Evolutionary conservation across 2,329 filamentous ascomycete species (phyloP).

Genomic region (Xylariaceae sp.): DNA sequence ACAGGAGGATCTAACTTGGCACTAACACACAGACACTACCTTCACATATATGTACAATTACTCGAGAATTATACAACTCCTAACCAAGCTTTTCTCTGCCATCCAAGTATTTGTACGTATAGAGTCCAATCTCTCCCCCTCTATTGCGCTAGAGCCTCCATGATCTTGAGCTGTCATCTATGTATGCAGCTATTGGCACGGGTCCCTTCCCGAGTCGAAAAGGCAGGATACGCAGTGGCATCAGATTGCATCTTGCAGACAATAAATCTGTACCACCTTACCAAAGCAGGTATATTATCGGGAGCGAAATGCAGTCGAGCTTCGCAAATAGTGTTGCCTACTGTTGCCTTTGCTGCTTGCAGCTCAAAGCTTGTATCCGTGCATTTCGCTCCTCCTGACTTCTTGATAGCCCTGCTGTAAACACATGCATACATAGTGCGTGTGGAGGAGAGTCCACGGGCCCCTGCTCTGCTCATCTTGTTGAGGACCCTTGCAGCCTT

Average conservation of each 20-base stretch:
- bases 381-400: conserved; percentile 8
- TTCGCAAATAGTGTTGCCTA: neutral
- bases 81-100: too few species aligned
- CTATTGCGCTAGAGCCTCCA: neutral
- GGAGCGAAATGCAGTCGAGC: conserved; percentile 4
- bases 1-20: conserved; percentile 10
- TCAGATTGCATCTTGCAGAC: conserved; percentile 12
- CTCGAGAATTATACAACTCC: too few species aligned
- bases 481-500: conserved; percentile 14
- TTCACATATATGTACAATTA: too few species aligned
- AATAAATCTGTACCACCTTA: conserved; percentile 22
- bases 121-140: too few species aligned
- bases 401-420: too few species aligned
- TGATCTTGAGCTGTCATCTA: neutral
- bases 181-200: neutral
- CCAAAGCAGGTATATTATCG: conserved; percentile 15
- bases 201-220: neutral
- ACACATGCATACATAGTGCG: conserved; percentile 1
- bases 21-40: neutral
- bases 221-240: neutral
- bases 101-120: too few species aligned
- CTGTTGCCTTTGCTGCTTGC: conserved; percentile 2
- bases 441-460: conserved; percentile 13
- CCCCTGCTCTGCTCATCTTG: conserved; percentile 9
- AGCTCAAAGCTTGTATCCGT: conserved; percentile 7